A percentile compares a stretch with the other conserved stretches of the same genome.
These are phyloP conservation scores for Alternaria brassicicola DNA, from an alignment of 2,329 filamentous ascomycete species.

Conservation along the genomic window DNA sequence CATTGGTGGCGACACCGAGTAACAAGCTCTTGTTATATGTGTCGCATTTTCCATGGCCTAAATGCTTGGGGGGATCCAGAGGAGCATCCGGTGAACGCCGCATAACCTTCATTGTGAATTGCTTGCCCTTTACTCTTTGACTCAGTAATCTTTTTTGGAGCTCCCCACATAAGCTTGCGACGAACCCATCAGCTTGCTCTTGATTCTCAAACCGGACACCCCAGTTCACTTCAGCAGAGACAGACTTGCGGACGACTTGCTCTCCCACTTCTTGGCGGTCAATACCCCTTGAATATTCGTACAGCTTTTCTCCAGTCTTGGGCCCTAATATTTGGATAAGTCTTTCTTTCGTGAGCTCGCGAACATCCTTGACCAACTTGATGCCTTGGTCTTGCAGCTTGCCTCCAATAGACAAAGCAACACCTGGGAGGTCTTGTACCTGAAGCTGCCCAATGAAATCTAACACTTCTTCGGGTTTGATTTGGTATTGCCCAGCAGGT, in stretches of 20 bases:
- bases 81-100: slow-evolving; percentile 83
- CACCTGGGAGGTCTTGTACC: slow-evolving; percentile 84
- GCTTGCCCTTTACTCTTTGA: slow-evolving; percentile 83
- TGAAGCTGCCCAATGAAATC: slow-evolving; percentile 77
- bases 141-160: slow-evolving; percentile 79
- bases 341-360: slow-evolving; percentile 75
- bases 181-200: slow-evolving; percentile 90
- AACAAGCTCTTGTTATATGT: slow-evolving; percentile 85
- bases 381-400: slow-evolving; percentile 89
- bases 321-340: slow-evolving; percentile 77
- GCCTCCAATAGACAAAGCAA: slow-evolving; percentile 86
- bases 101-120: slow-evolving; percentile 96
- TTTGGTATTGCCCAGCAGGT: slow-evolving; percentile 88
- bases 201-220: slow-evolving; percentile 93
- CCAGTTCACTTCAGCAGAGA: slow-evolving; percentile 98
- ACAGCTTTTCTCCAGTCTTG: slow-evolving; percentile 90
- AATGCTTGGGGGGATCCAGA: slow-evolving; percentile 86
- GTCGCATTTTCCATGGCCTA: slow-evolving; percentile 95
- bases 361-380: slow-evolving; percentile 81
- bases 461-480: slow-evolving; percentile 80
- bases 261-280: slow-evolving; percentile 86
- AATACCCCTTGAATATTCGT: slow-evolving; percentile 88
- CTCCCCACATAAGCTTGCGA: slow-evolving; percentile 83
- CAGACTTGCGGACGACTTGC: slow-evolving; percentile 84
- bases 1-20: slow-evolving; percentile 84